Percentiles rank a stretch among this genome's conserved stretches.
These are phyloP conservation scores for Cutaneotrichosporon sp. DNA, from an alignment of 1,284 basidiomycete genomes.

Conservation along the genomic window DNA sequence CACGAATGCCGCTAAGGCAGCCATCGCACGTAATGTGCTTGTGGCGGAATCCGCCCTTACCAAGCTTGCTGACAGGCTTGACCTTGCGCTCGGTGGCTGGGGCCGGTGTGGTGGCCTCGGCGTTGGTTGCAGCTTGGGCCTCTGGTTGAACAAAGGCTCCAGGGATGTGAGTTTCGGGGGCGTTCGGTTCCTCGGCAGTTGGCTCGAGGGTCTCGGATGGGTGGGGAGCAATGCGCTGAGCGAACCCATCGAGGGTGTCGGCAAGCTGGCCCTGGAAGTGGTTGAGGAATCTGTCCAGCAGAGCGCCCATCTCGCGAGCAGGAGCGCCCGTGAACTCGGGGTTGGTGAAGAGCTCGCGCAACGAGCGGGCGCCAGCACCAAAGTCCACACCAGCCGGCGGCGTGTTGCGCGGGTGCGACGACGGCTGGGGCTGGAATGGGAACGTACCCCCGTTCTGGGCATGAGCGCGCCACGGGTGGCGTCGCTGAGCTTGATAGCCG, in stretches of 20 bases:
- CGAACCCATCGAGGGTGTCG: conserved; percentile 34
- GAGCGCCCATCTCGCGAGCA: conserved; percentile 39
- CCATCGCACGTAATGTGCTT: conserved; percentile 45
- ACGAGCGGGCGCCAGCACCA: not conserved
- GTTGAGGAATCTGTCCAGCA: conserved; percentile 43
- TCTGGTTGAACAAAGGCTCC: conserved; percentile 32
- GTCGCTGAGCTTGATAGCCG: not conserved
- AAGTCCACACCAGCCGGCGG: conserved; percentile 4
- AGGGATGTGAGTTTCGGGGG: conserved; percentile 26
- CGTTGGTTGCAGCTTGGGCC: conserved; percentile 5
- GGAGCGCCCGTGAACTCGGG: conserved; percentile 18
- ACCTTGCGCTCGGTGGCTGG: conserved; percentile 2
- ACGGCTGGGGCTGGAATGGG: not conserved
- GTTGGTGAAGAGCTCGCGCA: conserved; percentile 11
- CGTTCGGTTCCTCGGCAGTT: not conserved
- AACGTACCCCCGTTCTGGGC: not conserved
- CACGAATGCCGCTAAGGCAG: conserved; percentile 40
- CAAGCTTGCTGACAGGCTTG: conserved; percentile 19
- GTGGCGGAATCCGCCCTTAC: conserved; percentile 41
- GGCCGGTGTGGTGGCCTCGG: not conserved
- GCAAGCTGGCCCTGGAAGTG: conserved; percentile 46
- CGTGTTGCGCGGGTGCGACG: not conserved
- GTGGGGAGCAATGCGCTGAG: conserved; percentile 16
- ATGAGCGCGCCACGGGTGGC: conserved; percentile 2
- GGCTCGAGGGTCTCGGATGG: conserved; percentile 3